These are phyloP conservation scores for Hypericum perforatum DNA, from an alignment of 345 rosid species.

Conservation along the genomic window DNA sequence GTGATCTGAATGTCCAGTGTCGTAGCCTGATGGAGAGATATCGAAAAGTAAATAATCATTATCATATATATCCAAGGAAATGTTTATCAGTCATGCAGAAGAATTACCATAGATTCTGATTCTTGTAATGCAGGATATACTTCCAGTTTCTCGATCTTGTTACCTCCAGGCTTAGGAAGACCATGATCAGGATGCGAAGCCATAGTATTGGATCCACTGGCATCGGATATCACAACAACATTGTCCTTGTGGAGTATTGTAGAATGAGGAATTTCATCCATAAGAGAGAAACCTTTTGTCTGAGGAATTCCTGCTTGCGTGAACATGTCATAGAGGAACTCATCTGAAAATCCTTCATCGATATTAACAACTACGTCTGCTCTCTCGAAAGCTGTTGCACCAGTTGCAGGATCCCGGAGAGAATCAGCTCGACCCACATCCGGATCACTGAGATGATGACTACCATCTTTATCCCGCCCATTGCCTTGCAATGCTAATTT, in stretches of 20 bases:
- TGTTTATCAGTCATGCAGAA: constrained; percentile 5
- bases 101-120: constrained; percentile 44
- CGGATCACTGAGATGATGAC: too few relatives aligned
- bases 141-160: constrained; percentile 29
- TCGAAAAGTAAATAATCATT: constrained; percentile 1
- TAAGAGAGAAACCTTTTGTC: constrained; percentile 20
- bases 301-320: constrained; percentile 26
- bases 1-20: constrained; percentile 9
- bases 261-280: constrained; percentile 33
- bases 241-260: constrained; percentile 46
- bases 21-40: constrained; percentile 9
- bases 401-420: constrained; percentile 5
- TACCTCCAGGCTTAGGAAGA: constrained; percentile 32
- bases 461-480: too few relatives aligned
- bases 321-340: constrained; percentile 21
- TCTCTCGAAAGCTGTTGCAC: constrained; percentile 1
- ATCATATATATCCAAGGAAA: constrained; percentile 1
- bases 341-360: constrained; percentile 17
- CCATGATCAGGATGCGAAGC: constrained; percentile 25
- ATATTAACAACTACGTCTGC: constrained; percentile 20
- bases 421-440: constrained; percentile 8
- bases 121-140: constrained; percentile 31
- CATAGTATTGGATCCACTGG: constrained; percentile 21
- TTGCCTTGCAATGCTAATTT: too few relatives aligned
- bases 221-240: constrained; percentile 24